A percentile compares a stretch with the other conserved stretches of the same genome.
Conservation (phyloP, 225 moss, liverwort and hornwort genomes). For the Takakia lepidozioides region DNA sequence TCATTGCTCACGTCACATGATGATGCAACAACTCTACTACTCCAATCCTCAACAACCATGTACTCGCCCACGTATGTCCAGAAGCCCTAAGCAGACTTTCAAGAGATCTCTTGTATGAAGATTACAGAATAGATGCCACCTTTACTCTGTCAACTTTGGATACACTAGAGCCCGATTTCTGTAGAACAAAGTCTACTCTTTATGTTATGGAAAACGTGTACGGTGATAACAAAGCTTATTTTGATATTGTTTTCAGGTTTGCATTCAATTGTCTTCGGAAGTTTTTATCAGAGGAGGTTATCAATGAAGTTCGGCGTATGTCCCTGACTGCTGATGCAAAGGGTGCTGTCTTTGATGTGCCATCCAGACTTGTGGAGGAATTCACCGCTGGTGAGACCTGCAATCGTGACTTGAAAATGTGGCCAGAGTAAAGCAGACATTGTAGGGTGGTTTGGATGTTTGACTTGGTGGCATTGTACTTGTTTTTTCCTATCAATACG, state of each 20-base stretch:
- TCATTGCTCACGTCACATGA: slow-evolving; percentile 77
- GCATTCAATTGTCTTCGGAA: slow-evolving; percentile 78
- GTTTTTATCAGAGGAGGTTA: slow-evolving; percentile 44
- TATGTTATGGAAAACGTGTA: not conserved
- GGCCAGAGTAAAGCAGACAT: too few relatives aligned
- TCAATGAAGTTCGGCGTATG: slow-evolving; percentile 80
- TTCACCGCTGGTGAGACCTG: slow-evolving; percentile 51
- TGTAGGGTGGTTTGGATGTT: too few relatives aligned
- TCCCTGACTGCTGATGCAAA: slow-evolving; percentile 62
- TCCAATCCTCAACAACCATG: slow-evolving; percentile 46
- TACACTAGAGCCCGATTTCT: too few relatives aligned
- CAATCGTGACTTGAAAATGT: too few relatives aligned
- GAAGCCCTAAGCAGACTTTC: too few relatives aligned
- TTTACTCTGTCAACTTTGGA: too few relatives aligned
- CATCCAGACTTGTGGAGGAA: slow-evolving; percentile 38
- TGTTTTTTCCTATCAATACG: too few relatives aligned
- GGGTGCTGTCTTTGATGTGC: slow-evolving; percentile 87
- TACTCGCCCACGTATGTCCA: slow-evolving; percentile 52
- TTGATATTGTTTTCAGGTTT: slow-evolving; percentile 14
- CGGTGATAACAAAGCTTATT: not conserved
- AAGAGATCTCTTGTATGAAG: too few relatives aligned
- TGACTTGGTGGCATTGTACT: too few relatives aligned
- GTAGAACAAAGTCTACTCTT: too few relatives aligned
- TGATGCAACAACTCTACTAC: slow-evolving; percentile 62
- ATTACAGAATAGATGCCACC: too few relatives aligned